Base-by-base conservation (phyloP, 768 basidiomycete species). In the Boletus rubescentipes region DNA sequence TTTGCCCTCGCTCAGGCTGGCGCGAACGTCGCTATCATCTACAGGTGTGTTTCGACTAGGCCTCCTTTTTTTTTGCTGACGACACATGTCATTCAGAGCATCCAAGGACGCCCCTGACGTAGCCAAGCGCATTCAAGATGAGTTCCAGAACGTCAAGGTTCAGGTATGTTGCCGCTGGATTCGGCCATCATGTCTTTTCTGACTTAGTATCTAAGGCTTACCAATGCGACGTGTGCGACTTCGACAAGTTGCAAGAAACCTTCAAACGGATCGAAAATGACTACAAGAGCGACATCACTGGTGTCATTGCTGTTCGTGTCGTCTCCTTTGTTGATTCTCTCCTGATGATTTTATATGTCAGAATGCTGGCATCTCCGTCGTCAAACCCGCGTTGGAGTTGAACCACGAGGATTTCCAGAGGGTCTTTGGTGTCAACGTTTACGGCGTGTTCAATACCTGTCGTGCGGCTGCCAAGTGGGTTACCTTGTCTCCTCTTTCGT, bases 321-420 rank as follows among this genome's bases (percentile, higher is more conserved):
- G 2, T 1, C 1, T n/a, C 9, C 0, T 0, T 1, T 3, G 15
- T 2, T 14, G 0, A 3, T 12, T 18, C 1, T 16, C 4, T 21
- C 9, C 9, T 7, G 3, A 29, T 50, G 12, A 45, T 29, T 16
- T 6, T 0, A 6, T 9, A 2, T 16, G 23, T 5, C 34, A 84
- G 83, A 84, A 84, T 42, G 81, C 86, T 0, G 86, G 85, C 3
- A 75, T 84, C 14, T 84, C 85, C 0, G 76, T 83, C 36, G 76
- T 83, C 39, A 87, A 86, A 67, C 79, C 82, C 0, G 84, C 85
- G 0, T 45, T 84, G 21, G 81, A 87, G 2, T 67, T 87, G 52
- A 74, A 73, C 1, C 61, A 72, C 5, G 78, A 82, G 0, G 86
- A 88, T 51, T 87, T 84, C 69, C 61, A 73, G 2, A 69, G 64